A percentile compares a stretch with the other conserved stretches of the same genome.
These are phyloP conservation scores for Nemania bipapillata DNA, from an alignment of 2,329 filamentous ascomycete genomes.

Conservation along the genomic window DNA sequence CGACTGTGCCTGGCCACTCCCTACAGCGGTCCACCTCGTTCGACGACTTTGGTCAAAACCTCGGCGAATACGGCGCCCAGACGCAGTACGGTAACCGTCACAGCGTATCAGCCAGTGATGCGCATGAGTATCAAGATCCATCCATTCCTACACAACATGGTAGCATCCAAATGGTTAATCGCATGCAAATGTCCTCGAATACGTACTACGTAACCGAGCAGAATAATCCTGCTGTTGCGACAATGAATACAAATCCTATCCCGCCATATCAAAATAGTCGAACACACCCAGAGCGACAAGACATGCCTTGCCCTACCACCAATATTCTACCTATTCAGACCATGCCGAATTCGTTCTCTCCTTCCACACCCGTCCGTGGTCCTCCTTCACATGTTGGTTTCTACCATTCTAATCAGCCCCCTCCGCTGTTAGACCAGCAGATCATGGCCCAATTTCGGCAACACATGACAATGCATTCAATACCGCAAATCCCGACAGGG, in stretches of 20 bases:
- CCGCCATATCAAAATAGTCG: slow-evolving; percentile 65
- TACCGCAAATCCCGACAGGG: slow-evolving; percentile 45
- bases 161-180: slow-evolving; percentile 61
- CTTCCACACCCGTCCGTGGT: slow-evolving; percentile 62
- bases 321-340: slow-evolving; percentile 65
- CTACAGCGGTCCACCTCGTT: slow-evolving; percentile 67
- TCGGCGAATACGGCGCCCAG: slow-evolving; percentile 59
- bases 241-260: slow-evolving; percentile 66
- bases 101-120: slow-evolving; percentile 57
- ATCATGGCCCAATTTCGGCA: slow-evolving; percentile 60
- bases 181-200: slow-evolving; percentile 60
- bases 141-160: slow-evolving; percentile 59
- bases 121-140: slow-evolving; percentile 59
- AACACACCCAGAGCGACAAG: slow-evolving; percentile 61
- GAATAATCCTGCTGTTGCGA: slow-evolving; percentile 70
- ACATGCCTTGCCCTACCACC: slow-evolving; percentile 63
- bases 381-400: slow-evolving; percentile 65
- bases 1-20: slow-evolving; percentile 53
- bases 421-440: slow-evolving; percentile 58
- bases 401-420: slow-evolving; percentile 62
- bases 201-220: slow-evolving; percentile 70
- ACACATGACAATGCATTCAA: slow-evolving; percentile 47
- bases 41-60: slow-evolving; percentile 64
- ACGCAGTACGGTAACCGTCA: slow-evolving; percentile 61
- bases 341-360: slow-evolving; percentile 69